Evolutionary conservation across 768 basidiomycete genomes (phyloP).

Genomic region (Termitomyces sp.): DNA sequence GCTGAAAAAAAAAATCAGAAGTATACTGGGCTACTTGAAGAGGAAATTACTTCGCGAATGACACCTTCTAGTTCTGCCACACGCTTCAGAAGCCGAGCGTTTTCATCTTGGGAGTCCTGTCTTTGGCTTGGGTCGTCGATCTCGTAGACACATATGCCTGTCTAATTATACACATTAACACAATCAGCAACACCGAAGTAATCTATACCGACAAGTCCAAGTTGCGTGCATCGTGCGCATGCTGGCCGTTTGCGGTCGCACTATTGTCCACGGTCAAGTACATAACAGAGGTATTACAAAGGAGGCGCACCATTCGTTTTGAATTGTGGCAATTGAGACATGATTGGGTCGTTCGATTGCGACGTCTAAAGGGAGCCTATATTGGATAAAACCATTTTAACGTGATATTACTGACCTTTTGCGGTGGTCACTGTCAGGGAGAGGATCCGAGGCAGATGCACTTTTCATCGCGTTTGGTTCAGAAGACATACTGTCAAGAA

Average conservation of each 20-base stretch:
- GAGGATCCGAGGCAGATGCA: constrained; percentile 19
- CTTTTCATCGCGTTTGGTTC: constrained; percentile 25
- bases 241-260: constrained; percentile 46
- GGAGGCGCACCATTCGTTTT: constrained; percentile 55
- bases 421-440: constrained; percentile 47
- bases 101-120: constrained; percentile 52
- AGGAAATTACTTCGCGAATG: constrained; percentile 58
- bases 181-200: not conserved
- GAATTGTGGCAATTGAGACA: constrained; percentile 71
- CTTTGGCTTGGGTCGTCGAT: constrained; percentile 68
- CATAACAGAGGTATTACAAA: not conserved
- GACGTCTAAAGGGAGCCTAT: constrained; percentile 31
- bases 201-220: constrained; percentile 34
- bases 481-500: constrained; percentile 22
- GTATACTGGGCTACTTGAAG: constrained; percentile 18
- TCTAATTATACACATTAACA: constrained; percentile 33
- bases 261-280: constrained; percentile 19
- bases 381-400: not conserved
- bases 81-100: constrained; percentile 58
- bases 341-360: constrained; percentile 69
- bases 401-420: constrained; percentile 28
- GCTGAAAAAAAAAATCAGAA: constrained; percentile 24
- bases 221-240: constrained; percentile 43
- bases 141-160: constrained; percentile 80
- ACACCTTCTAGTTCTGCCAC: constrained; percentile 82